A percentile compares a stretch with the other conserved stretches of the same genome.
phyloP scores from a whole-genome alignment of 2,329 filamentous ascomycete genomes.

The Aspergillus transmontanensis region DNA sequence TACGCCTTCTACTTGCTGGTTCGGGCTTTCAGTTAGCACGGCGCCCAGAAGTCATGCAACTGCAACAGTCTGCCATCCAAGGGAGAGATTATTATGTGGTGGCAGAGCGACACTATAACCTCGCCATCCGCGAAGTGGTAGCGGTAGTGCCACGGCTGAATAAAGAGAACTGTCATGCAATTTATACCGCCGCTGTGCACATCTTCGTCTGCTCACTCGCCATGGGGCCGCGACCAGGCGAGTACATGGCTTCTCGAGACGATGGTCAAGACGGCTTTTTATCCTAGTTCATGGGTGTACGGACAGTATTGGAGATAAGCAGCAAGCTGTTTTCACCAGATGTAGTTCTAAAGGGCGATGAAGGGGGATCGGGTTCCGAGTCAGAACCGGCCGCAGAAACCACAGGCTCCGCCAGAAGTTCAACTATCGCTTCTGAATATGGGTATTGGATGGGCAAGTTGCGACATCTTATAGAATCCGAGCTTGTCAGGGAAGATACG shows the following conservation, averaged over 20 bases:
- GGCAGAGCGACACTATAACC: constrained; percentile 14
- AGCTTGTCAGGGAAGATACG: neutral
- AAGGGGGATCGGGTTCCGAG: neutral
- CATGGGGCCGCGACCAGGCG: constrained; percentile 10
- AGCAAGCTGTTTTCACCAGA: neutral
- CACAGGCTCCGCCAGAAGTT: neutral
- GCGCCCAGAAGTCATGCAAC: neutral
- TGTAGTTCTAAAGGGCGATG: neutral
- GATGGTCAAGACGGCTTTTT: constrained; percentile 7
- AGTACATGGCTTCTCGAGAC: constrained; percentile 20
- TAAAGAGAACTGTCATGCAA: constrained; percentile 2
- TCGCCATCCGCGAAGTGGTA: constrained; percentile 13
- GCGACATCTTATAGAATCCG: neutral
- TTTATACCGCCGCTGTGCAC: constrained; percentile 11
- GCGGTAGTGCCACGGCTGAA: constrained; percentile 3
- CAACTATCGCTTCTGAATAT: neutral
- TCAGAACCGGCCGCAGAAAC: neutral
- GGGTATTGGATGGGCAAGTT: neutral
- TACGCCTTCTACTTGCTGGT: constrained; percentile 17
- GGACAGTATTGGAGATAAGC: neutral
- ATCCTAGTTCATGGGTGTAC: constrained; percentile 16
- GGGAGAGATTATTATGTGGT: constrained; percentile 4
- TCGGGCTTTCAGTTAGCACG: constrained; percentile 16
- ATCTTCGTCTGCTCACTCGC: constrained; percentile 17
- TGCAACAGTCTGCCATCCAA: neutral